Base-by-base conservation (phyloP, 495 filamentous ascomycete genomes). In the Neurospora cerealis region DNA sequence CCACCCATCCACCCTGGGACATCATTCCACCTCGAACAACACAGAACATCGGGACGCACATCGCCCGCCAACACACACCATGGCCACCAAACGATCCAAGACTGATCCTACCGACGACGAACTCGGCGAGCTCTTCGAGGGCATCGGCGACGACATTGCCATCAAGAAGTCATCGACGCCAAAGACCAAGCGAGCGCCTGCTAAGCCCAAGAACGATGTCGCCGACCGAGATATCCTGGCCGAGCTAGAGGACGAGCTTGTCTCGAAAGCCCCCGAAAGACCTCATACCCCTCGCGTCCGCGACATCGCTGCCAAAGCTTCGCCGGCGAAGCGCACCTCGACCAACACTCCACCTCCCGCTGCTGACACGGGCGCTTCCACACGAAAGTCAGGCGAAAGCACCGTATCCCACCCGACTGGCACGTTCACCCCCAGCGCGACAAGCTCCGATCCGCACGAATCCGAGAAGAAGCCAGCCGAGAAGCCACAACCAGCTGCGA, bases 201-300 rank as follows among this genome's bases (percentile, higher is more conserved):
- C 86, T 66, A 88, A 87, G 75, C 71, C 87, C 40, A 83, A 87
- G 73, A 79, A 84, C 71, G 80, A 83, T 66, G 79, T 82, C 69
- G 83, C 82, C 66, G 85, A 87, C 75, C 83, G 89, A 71, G 94
- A 97, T 77, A 86, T 93, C 71, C 89, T 99, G 46, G 93, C 93
- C 69, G 94, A 98, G 74, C 89, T 99, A 73, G 93, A 93, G 78
- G 90, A 91, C 73, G 81, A 87, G 76, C 89, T 96, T 71, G 87
- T 81, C 73, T 89, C 90, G 71, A 85, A 89, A 73, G 88, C 92
- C 77, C 87, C 90, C 40, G 86, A 89, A 4, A 89, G 95, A 42
- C 91, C 95, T 5, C 91, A 93, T 74, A 99, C 96, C 1, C 96
- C 96, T 42, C 89, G 93, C 54, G 80, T 92, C 70, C 91, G 90